A percentile compares a stretch with the other conserved stretches of the same genome.
These are phyloP conservation scores for Mucor mucedo DNA, from an alignment of 371 early-diverging fungal species.

Conservation along the genomic window DNA sequence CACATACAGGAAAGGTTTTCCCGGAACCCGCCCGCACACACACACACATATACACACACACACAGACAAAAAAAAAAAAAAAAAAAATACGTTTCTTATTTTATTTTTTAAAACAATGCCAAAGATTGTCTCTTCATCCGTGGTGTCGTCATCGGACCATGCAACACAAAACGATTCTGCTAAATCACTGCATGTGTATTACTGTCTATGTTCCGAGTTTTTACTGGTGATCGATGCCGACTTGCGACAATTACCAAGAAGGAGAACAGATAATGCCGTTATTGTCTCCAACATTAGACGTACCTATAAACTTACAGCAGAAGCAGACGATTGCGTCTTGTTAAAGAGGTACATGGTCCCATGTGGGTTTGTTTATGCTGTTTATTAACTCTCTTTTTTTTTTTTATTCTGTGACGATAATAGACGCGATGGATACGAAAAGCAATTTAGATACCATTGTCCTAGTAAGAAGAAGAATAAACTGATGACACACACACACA, in stretches of 20 bases:
- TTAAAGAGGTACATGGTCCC: slow-evolving; percentile 45
- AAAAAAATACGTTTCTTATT: neutral
- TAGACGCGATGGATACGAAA: slow-evolving; percentile 62
- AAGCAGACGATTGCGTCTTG: slow-evolving; percentile 47
- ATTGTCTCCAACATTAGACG: slow-evolving; percentile 66
- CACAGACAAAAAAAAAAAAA: too few species aligned
- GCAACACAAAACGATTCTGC: slow-evolving; percentile 37
- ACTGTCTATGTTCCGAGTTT: slow-evolving; percentile 79
- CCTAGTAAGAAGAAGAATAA: slow-evolving; percentile 43
- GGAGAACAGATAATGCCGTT: slow-evolving; percentile 68
- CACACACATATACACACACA: too few species aligned
- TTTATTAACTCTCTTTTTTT: neutral
- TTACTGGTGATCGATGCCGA: slow-evolving; percentile 69
- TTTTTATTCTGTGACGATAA: neutral
- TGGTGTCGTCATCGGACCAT: slow-evolving; percentile 70
- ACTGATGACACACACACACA: neutral
- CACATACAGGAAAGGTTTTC: too few species aligned
- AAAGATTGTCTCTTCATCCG: slow-evolving; percentile 68
- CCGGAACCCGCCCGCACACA: too few species aligned
- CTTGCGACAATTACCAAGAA: slow-evolving; percentile 62
- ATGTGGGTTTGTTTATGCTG: neutral
- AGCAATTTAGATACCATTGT: slow-evolving; percentile 66
- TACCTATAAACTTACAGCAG: slow-evolving; percentile 66
- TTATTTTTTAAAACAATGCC: slow-evolving; percentile 50
- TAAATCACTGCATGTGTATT: slow-evolving; percentile 67